Conservation (phyloP, 768 basidiomycete genomes). For the Asterophora parasitica region DNA sequence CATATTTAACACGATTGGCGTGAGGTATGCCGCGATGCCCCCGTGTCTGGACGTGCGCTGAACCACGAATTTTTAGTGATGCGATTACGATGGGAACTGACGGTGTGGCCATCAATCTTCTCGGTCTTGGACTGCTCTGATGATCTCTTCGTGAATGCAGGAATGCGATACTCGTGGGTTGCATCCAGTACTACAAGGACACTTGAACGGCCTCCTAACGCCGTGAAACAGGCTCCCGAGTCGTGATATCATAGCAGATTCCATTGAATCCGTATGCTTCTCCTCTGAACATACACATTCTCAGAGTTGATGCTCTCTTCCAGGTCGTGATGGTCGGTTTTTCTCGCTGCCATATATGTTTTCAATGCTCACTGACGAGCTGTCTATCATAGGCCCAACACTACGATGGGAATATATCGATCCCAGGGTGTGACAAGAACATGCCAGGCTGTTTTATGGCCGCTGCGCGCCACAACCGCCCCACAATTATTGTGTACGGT, state of each 20-base stretch:
- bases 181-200: neutral
- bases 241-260: slow-evolving; percentile 88
- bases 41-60: neutral
- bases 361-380: neutral
- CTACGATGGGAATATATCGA: slow-evolving; percentile 82
- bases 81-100: slow-evolving; percentile 90
- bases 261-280: slow-evolving; percentile 70
- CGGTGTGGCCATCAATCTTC: slow-evolving; percentile 40
- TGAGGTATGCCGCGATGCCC: slow-evolving; percentile 46
- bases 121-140: neutral
- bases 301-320: slow-evolving; percentile 25
- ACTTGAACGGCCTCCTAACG: neutral
- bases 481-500: slow-evolving; percentile 84
- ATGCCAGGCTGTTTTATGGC: slow-evolving; percentile 91
- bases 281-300: slow-evolving; percentile 24
- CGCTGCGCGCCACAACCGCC: slow-evolving; percentile 80
- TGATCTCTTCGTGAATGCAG: slow-evolving; percentile 29
- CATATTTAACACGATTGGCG: slow-evolving; percentile 81
- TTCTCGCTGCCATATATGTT: neutral
- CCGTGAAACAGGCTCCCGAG: slow-evolving; percentile 60
- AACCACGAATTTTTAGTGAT: slow-evolving; percentile 42
- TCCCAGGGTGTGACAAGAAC: slow-evolving; percentile 90
- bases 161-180: slow-evolving; percentile 86
- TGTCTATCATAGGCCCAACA: slow-evolving; percentile 60
- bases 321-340: slow-evolving; percentile 53